Evolutionary conservation across 2,329 filamentous ascomycete species (phyloP), one percentile per base, ranked within the genome.

Genomic region (Colletotrichum australisinense): DNA sequence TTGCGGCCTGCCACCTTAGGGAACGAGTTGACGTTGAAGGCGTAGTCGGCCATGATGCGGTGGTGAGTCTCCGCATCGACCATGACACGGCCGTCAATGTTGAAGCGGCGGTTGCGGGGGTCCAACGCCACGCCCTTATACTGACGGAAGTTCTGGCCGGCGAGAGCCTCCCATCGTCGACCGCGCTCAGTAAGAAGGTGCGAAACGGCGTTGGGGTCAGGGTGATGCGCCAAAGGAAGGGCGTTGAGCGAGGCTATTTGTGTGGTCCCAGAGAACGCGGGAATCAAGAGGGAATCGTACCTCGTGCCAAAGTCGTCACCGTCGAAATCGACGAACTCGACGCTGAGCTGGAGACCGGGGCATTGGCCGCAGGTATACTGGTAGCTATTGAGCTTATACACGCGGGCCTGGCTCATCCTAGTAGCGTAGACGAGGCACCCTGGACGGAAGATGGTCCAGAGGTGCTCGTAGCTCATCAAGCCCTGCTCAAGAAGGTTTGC

Each of bases 11-110:
- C 57, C 12, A 70, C 65, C 24, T 76, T 73, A 1, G 68, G 75
- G 9, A 79, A 75, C 8, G 75, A 67, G 2, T 26, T 38, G 12
- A 81, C 67, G 5, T 19, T 38, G 77, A 96, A 90, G 0, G 89
- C 90, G 76, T 97, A 97, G 80, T 97, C 97, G 1, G 95, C 93
- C 76, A 96, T 94, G 81, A 96, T 93, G 42, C 94, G 90, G 14
- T 94, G 91, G 83, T 97, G 95, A 57, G 93, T 94, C 4, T 91
- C 91, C 0, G 94, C 91, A 78, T 98, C 95, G 32, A 98, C 88
- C 95, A 98, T 98, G 75, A 97, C 88, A 28, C 95, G 92, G 26
- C 95, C 93, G 75, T 95, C 94, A 80, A 97, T 93, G 79, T 95
- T 95, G 82, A 97, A 92, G 81, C 67, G 57, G 2, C 56, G 49